phyloP scores from a whole-genome alignment of 108 stramenopile genomes.

The Schizochytrium sp. region DNA sequence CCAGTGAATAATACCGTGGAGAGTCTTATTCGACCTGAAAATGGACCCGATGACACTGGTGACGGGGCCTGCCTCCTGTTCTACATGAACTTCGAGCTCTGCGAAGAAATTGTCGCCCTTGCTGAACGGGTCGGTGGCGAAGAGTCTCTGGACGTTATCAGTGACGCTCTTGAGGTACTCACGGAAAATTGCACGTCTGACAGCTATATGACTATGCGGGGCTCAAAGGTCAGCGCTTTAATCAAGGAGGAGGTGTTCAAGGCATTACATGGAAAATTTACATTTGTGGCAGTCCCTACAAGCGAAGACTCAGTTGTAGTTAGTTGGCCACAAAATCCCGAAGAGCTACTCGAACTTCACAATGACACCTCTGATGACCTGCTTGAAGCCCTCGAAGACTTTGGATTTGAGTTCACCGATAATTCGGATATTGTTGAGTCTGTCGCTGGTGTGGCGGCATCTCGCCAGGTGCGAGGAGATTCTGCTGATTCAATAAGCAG shows the following conservation, averaged over 20 bases:
- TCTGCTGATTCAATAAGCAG: neutral
- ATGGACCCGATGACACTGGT: neutral
- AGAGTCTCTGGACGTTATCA: neutral
- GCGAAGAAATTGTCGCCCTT: neutral
- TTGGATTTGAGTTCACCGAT: neutral
- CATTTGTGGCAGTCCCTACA: neutral
- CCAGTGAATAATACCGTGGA: neutral
- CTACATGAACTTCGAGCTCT: neutral
- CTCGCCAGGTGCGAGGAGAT: neutral
- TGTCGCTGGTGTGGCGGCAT: neutral
- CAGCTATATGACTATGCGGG: neutral
- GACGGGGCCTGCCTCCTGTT: neutral
- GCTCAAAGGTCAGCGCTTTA: neutral
- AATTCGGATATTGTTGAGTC: neutral
- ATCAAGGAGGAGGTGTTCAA: neutral
- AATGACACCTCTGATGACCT: neutral
- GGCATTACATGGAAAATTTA: neutral
- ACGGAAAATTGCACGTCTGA: conserved; percentile 26
- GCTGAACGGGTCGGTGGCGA: neutral
- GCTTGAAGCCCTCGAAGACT: neutral
- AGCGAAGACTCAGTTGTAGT: neutral
- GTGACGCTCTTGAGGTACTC: neutral
- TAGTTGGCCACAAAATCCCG: neutral
- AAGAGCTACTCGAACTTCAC: neutral
- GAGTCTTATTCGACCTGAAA: neutral